These are phyloP conservation scores for Mallotus japonicus DNA, from an alignment of 441 rosid species.

Conservation along the genomic window DNA sequence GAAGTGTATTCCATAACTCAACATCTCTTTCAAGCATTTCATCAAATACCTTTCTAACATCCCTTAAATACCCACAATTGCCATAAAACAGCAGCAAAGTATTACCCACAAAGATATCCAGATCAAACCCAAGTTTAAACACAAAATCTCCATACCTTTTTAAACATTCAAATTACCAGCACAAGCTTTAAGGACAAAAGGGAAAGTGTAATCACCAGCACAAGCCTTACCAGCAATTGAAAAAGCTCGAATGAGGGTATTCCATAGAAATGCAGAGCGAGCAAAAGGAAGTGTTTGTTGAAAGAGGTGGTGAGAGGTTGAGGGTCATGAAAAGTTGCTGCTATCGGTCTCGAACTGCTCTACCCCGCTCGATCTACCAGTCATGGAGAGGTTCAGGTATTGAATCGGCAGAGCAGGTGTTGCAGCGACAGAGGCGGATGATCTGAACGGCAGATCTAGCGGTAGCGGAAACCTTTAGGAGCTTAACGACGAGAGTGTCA, in stretches of 20 bases:
- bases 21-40: constrained; percentile 71
- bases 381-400: too few relatives aligned
- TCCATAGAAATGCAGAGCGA: constrained; percentile 53
- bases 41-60: constrained; percentile 74
- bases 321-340: constrained; percentile 31
- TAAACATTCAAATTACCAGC: constrained; percentile 39
- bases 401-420: too few relatives aligned
- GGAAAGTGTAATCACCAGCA: constrained; percentile 77
- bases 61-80: constrained; percentile 45
- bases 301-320: constrained; percentile 34
- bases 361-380: too few relatives aligned
- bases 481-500: too few relatives aligned
- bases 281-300: constrained; percentile 32
- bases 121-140: constrained; percentile 59
- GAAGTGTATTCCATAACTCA: constrained; percentile 87
- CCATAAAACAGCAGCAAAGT: constrained; percentile 61
- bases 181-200: constrained; percentile 68
- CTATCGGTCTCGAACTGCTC: too few relatives aligned
- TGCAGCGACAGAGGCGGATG: too few relatives aligned
- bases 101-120: constrained; percentile 63
- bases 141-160: constrained; percentile 64
- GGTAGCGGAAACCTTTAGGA: too few relatives aligned
- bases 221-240: constrained; percentile 23
- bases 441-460: too few relatives aligned
- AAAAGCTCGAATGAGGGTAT: constrained; percentile 48